Evolutionary conservation across 768 basidiomycete species (phyloP), one percentile per base, ranked within the genome.

Genomic region (Pleurotus tuber-regium): DNA sequence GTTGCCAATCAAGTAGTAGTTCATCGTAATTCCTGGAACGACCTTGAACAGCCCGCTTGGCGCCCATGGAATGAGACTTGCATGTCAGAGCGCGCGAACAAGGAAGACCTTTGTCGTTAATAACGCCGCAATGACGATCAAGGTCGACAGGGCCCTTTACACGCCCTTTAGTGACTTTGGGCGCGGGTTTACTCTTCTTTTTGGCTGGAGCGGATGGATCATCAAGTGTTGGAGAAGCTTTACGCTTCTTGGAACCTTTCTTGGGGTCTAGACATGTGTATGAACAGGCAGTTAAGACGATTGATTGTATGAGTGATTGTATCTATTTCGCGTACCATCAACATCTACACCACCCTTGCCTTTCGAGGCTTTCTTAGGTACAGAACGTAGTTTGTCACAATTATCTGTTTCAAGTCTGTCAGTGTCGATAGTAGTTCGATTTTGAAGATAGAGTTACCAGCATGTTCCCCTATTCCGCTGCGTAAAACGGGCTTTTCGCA

Each of bases 1-100:
- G 84, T 60, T 92, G 87, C 92, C 92, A 98, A 47, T 98, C 95
- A 21, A 92, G 77, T 14, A 95, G 78, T 3, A 99, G 79, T 36
- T 87, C 86, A 61, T 97, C 94, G 63, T 92, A 98, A 5, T 71
- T 66, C 47, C 86, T 79, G 1, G 90, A 89, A 3, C 96, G 90
- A 28, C 92, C 92, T 55, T 81, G 79, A 1, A 99, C 95, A 7
- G 89, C 83, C 14, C 96, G 88, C 68, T 99, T 99, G 9, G 92
- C 89, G 11, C 92, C 92, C 87, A 99, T 96, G 2, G 92, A 88
- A 65, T 99, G 96, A 4, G 96, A 92, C 69, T 99, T 99, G 75
- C 96, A 99, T 0, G 96, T 98, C 30, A 99, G 79, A 5, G 93
- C 93, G 23, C 96, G 89, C 10, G 93, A 92, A 64, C 96, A 99